Base-by-base conservation (phyloP, 345 rosid species). In the Bruguiera parviflora region DNA sequence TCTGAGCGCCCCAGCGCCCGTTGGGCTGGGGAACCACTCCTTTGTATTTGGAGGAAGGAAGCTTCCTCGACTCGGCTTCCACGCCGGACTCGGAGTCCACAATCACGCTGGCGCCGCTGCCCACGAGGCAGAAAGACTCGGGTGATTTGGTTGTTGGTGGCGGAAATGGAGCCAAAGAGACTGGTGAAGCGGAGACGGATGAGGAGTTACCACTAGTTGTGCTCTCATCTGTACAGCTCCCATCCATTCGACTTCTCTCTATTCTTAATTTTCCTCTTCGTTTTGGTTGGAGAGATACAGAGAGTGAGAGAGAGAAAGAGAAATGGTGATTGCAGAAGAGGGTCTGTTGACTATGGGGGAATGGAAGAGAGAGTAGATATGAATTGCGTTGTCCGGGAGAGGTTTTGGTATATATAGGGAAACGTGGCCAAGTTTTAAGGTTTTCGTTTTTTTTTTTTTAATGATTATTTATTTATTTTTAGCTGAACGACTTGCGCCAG, bases 21-120 rank as follows among this genome's bases (percentile, higher is more conserved):
- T 94, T 94, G 8, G 98, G 98, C 62, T 94, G 96, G 1, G 97
- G 92, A n/a, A 94, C 97, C 7, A 94, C 98, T 2, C 98, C 98
- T 75, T 94, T 94, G 86, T 82, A 94, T 64, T 87, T 86, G 15
- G 98, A 91, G 2, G 96, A 89, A 1, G 95, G 93, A 24, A 91
- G 90, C 77, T 91, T 94, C 52, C 88, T 80, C 4, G 96, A 89
- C 77, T 94, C 96, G 0, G 89, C 91, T 64, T 91, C 97, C 16
- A 80, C 74, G 2, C 87, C 87, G 66, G 83, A 72, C 29, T 91
- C 94, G 0, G 82, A 69, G 51, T 91, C 94, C 32, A 93, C 53
- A 67, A 87, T 71, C 16, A 85, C 88, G 70, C 81, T 78, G 60
- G 81, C 53, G 37, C 89, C 92, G 67, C 96, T 85, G 52, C 90